These are phyloP conservation scores for Setomelanomma holmii DNA, from an alignment of 2,329 filamentous ascomycete genomes.

Conservation along the genomic window DNA sequence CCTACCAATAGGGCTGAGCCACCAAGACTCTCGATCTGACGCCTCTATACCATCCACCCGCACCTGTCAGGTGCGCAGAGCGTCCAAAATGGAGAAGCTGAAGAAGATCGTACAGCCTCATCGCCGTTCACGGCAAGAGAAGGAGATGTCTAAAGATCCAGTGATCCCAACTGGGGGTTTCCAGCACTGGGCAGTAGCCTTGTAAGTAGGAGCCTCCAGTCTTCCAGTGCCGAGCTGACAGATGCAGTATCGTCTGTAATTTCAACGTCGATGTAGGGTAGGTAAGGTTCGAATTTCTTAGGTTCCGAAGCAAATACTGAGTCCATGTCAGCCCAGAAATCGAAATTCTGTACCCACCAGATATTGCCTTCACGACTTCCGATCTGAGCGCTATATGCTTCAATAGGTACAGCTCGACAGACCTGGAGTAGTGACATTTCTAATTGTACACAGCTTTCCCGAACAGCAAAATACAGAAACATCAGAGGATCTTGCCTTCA, in stretches of 20 bases:
- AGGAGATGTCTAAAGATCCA: constrained; percentile 31
- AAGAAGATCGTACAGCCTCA: constrained; percentile 40
- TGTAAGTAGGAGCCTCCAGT: constrained; percentile 33
- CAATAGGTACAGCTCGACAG: constrained; percentile 41
- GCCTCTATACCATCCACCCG: constrained; percentile 18
- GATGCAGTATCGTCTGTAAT: constrained; percentile 49
- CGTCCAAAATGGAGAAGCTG: constrained; percentile 41
- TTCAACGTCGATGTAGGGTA: constrained; percentile 54
- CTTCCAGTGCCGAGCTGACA: constrained; percentile 15
- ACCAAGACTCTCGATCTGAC: constrained; percentile 7
- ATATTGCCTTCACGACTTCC: constrained; percentile 44
- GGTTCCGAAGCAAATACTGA: constrained; percentile 8
- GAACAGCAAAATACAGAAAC: constrained; percentile 53
- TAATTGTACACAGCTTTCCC: constrained; percentile 44
- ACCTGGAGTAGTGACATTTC: not conserved
- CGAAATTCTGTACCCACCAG: constrained; percentile 51
- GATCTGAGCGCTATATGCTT: constrained; percentile 53
- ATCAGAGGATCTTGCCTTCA: constrained; percentile 48
- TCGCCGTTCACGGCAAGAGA: constrained; percentile 30
- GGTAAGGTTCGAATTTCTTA: constrained; percentile 13
- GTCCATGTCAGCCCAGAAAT: constrained; percentile 46
- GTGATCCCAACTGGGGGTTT: constrained; percentile 32
- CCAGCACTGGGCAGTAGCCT: constrained; percentile 50
- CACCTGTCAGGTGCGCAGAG: constrained; percentile 30
- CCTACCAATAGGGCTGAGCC: not conserved